Evolutionary conservation across 306 rosid genomes (phyloP), one percentile per base, ranked within the genome.

Genomic region (Datisca glomerata): DNA sequence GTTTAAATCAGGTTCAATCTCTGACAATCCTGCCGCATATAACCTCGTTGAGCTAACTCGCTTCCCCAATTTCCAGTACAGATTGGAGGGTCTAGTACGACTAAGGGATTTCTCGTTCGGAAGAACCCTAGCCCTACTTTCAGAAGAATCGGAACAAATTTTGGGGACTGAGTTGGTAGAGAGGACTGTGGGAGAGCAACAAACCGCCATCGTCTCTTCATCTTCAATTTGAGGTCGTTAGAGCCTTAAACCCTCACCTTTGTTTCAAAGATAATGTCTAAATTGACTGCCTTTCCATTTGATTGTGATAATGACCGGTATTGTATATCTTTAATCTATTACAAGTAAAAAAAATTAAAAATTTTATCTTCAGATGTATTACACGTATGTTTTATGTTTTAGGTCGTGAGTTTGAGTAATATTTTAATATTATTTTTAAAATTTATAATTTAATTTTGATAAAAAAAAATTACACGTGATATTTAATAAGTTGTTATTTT

Each of bases 1-100:
- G 47, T 65, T 79, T 47, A 87, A 76, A 59, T 87, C 94, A 25
- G 89, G 94, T 55, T 87, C 93, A 40, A 74, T 55, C 49, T 74
- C 75, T 16, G 70, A 44, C 18, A 87, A 78, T 48, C 94, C 93
- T 3, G 66, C 75, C 9, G 83, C 94, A 7, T 67, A 65, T 51
- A 76, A 54, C 45, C 63, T 58, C 24, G 67, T 64, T 10, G 61
- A 57, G 24, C 41, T 53, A 17, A 29, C 42, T 52, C n/a, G 53
- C 19, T 36, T 66, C 28, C 29, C 41, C 17, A 16, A 63, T 21
- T 61, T 39, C 25, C 62, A 49, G 34, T 41, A 43, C 48, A 43
- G 50, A 18, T 66, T 57, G 71, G 34, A 25, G 51, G 18, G 21
- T 18, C 13, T 12, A 20, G 23, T 4, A 12, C 24, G 2, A 33